A percentile compares a stretch with the other conserved stretches of the same genome.
phyloP scores from a whole-genome alignment of 805 yeast genomes.

The Yarrowia porcina region DNA sequence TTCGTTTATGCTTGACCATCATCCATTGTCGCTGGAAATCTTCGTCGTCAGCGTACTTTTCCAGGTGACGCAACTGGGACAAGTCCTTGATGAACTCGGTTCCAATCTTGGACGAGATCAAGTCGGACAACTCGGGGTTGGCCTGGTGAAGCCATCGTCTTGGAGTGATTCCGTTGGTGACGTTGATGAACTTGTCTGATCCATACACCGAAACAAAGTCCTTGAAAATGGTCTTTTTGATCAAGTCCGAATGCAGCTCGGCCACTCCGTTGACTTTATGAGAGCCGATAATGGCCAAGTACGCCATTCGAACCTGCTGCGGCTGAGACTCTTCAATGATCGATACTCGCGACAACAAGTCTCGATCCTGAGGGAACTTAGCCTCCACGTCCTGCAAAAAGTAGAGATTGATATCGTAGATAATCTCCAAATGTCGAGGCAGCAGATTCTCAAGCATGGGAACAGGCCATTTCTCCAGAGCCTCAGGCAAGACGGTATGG shows the following conservation, averaged over 20 bases:
- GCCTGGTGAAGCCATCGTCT: slow-evolving; percentile 96
- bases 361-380: slow-evolving; percentile 71
- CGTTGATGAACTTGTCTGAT: slow-evolving; percentile 77
- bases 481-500: slow-evolving; percentile 94
- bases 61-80: slow-evolving; percentile 62
- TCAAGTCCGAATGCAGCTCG: slow-evolving; percentile 86
- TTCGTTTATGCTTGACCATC: slow-evolving; percentile 65
- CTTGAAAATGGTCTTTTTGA: slow-evolving; percentile 82
- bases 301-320: slow-evolving; percentile 89
- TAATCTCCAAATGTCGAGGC: slow-evolving; percentile 88
- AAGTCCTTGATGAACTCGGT: slow-evolving; percentile 62
- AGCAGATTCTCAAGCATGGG: slow-evolving; percentile 70
- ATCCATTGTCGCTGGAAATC: slow-evolving; percentile 71
- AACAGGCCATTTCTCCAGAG: slow-evolving; percentile 93
- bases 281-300: slow-evolving; percentile 84
- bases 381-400: slow-evolving; percentile 75
- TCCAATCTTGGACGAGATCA: slow-evolving; percentile 68
- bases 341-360: slow-evolving; percentile 66
- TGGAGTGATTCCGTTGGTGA: slow-evolving; percentile 93
- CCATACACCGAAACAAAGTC: slow-evolving; percentile 87
- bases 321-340: slow-evolving; percentile 78
- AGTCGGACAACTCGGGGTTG: slow-evolving; percentile 71
- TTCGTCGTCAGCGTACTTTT: slow-evolving; percentile 61
- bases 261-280: slow-evolving; percentile 96
- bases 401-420: slow-evolving; percentile 76